Conservation (phyloP, 192 early-diverging fungal genomes). For the Backusella sp. region DNA sequence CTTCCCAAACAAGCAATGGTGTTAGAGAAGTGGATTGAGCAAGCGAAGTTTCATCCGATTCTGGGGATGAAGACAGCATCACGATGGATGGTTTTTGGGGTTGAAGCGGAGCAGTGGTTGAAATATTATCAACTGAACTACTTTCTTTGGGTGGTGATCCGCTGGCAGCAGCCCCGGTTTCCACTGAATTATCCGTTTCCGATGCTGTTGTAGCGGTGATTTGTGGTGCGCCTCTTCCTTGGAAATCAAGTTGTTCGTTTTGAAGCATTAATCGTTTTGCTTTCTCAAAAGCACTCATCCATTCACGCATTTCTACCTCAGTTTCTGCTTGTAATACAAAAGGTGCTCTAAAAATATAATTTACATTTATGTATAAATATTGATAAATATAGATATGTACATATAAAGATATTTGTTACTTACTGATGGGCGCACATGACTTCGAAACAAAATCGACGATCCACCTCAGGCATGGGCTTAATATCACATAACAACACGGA, state of each 20-base stretch:
- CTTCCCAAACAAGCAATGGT: conserved; percentile 28
- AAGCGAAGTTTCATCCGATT: conserved; percentile 1
- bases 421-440: conserved; percentile 68
- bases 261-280: conserved; percentile 47
- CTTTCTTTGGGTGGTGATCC: not conserved
- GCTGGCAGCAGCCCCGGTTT: not conserved
- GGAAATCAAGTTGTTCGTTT: conserved; percentile 8
- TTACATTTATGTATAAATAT: too few species aligned
- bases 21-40: conserved; percentile 26
- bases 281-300: conserved; percentile 62
- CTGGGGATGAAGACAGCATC: conserved; percentile 12
- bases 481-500: conserved; percentile 63
- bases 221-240: not conserved
- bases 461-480: conserved; percentile 48
- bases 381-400: not conserved
- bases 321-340: conserved; percentile 65
- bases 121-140: not conserved
- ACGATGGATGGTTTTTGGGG: not conserved
- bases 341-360: conserved; percentile 25
- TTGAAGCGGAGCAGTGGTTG: not conserved
- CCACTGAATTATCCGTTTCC: not conserved
- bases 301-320: conserved; percentile 62
- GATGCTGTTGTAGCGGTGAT: not conserved
- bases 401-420: conserved; percentile 18
- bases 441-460: conserved; percentile 73